Evolutionary conservation across 306 rosid genomes (phyloP).

Genomic region (Trichosanthes truncata): DNA sequence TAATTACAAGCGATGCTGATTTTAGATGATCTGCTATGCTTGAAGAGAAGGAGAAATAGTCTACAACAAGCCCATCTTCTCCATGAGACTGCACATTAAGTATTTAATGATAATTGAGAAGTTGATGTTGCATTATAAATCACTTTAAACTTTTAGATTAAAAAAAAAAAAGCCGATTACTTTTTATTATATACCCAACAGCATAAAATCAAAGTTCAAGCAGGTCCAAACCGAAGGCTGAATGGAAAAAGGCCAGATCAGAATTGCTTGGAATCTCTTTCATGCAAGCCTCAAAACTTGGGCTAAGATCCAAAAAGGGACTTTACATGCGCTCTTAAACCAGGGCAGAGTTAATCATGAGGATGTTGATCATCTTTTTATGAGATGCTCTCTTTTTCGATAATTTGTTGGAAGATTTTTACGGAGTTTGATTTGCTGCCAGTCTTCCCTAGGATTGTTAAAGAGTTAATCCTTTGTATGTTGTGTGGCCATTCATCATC

Average conservation of each 20-base stretch:
- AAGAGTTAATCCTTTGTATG: neutral
- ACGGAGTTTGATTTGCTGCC: neutral
- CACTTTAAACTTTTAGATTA: neutral
- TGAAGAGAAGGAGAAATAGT: conserved; percentile 74
- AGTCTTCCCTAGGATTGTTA: neutral
- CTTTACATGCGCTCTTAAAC: neutral
- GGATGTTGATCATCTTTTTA: neutral
- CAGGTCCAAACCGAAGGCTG: neutral
- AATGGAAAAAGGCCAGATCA: neutral
- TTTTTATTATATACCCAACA: neutral
- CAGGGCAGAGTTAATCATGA: neutral
- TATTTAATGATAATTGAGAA: neutral
- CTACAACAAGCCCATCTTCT: conserved; percentile 48
- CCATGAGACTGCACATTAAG: conserved; percentile 42
- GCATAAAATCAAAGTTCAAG: neutral
- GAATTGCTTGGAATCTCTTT: neutral
- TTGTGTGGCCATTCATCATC: neutral
- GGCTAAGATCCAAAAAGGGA: neutral
- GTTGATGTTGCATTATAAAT: neutral
- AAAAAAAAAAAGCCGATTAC: neutral
- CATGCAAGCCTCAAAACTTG: neutral
- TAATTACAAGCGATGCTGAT: conserved; percentile 79
- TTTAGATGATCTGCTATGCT: conserved; percentile 76
- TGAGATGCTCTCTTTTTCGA: too few relatives aligned
- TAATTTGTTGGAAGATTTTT: neutral